Base-by-base conservation (phyloP, 805 yeast genomes). In the Wickerhamiella spandovensis region DNA sequence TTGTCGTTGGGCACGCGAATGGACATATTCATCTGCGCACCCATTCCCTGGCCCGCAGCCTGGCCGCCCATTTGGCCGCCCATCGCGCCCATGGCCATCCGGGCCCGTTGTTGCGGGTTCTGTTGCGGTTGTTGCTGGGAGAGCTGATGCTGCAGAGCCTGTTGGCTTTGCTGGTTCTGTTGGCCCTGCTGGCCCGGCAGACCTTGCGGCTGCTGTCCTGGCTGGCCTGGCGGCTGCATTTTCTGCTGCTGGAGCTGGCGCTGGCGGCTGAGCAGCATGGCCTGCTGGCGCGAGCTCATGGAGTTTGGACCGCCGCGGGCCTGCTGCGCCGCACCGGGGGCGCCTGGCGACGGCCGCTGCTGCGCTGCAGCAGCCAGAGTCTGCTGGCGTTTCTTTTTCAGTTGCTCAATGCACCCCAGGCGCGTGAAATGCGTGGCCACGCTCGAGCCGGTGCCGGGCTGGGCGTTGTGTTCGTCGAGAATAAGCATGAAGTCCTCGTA, bases 401-500 rank as follows among this genome's bases (percentile, higher is more conserved):
- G 79, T 66, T 84, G 92, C 64, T 90, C 97, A 52, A 90, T 83
- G 59, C 89, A 87, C 55, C 95, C 74, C 48, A 90, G 70, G 56
- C 97, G 77, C 73, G 85, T 78, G 65, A 92, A 92, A 64, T 88
- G 95, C 44, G 72, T 71, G 22, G 73, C 61, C 0, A 70, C 62
- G 7, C 71, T 66, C 17, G 56, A 48, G 32, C 71, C 64, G 0
- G 73, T 65, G 2, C 72, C 67, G 50, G 64, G 64, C 13, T 69
- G 72, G 23, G 51, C 50, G n/a, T 57, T 66, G 48, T 67, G 65
- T 47, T 79, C 82, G 55, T 73, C 74, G 73, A 81, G 68, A 9
- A 79, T 72, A 28, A 81, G 70, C 97, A 90, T 90, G 62, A 88
- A 71, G 61, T 86, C 95, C 65, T 92, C 97, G 67, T 84, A 87